Evolutionary conservation across 768 basidiomycete species (phyloP).

Genomic region (Fomitopsis serialis): DNA sequence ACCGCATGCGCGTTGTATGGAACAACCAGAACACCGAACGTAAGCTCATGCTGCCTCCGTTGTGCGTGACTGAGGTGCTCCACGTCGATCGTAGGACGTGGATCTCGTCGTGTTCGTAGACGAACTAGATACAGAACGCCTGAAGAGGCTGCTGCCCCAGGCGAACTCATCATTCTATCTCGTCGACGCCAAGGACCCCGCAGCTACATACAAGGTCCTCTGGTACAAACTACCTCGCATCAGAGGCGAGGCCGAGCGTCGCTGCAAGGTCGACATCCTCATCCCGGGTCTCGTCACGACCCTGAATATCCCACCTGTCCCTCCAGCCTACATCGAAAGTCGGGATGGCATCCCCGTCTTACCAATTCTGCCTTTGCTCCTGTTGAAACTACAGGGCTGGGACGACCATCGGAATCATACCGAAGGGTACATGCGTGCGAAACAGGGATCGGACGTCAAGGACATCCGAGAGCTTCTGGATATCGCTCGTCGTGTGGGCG

Average conservation of each 20-base stretch:
- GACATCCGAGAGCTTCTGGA: constrained; percentile 35
- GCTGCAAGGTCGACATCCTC: constrained; percentile 26
- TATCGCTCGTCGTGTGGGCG: constrained; percentile 19
- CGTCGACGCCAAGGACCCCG: constrained; percentile 27
- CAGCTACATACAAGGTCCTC: constrained; percentile 34
- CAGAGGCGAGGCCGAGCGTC: neutral
- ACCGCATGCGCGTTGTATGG: constrained; percentile 18
- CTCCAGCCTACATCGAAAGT: constrained; percentile 1
- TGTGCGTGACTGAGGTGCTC: neutral
- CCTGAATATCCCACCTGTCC: constrained; percentile 20
- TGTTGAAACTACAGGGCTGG: constrained; percentile 28
- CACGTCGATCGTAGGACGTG: constrained; percentile 8
- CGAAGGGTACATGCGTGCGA: constrained; percentile 26
- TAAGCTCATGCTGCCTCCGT: constrained; percentile 3
- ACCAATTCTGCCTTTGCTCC: constrained; percentile 23
- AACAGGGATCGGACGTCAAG: constrained; percentile 27
- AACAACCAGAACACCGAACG: constrained; percentile 15
- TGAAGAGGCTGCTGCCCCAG: constrained; percentile 33
- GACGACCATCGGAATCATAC: constrained; percentile 21
- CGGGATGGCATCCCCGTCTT: constrained; percentile 18
- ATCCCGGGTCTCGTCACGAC: constrained; percentile 21
- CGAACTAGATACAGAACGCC: constrained; percentile 26
- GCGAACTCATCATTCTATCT: constrained; percentile 31
- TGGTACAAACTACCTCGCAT: constrained; percentile 29
- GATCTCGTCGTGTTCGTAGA: constrained; percentile 43